Conservation (phyloP, 768 basidiomycete species). For the Auricularia cornea region DNA sequence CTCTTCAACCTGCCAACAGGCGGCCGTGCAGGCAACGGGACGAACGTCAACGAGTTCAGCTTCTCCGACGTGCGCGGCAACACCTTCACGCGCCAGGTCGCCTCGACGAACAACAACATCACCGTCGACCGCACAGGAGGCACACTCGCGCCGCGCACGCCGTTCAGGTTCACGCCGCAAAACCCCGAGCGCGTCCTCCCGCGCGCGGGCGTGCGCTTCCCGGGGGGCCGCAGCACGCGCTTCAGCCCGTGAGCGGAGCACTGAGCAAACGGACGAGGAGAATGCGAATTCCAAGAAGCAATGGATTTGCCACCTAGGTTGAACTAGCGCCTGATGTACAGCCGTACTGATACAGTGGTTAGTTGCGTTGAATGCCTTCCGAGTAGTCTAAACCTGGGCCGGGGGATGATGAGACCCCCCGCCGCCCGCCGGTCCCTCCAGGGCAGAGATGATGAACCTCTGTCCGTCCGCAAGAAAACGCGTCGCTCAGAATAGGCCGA, state of each 20-base stretch:
- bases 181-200: neutral
- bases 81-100: conserved; percentile 53
- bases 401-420: neutral
- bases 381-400: neutral
- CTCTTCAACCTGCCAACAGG: conserved; percentile 34
- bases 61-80: conserved; percentile 54
- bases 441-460: neutral
- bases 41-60: conserved; percentile 56
- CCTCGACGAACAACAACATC: conserved; percentile 53
- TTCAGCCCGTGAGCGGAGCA: neutral
- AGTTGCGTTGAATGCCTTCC: neutral
- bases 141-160: conserved; percentile 25
- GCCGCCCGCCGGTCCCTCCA: no score
- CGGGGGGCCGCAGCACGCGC: neutral
- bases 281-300: neutral
- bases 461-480: neutral
- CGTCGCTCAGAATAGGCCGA: conserved; percentile 68
- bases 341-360: neutral
- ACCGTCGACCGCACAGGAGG: conserved; percentile 53
- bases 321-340: neutral
- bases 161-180: neutral
- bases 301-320: neutral
- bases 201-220: neutral
- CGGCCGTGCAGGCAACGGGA: conserved; percentile 58
- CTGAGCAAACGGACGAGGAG: no score